phyloP scores from a whole-genome alignment of 306 rosid genomes.

The Medicago truncatula region MtrunA17r5.0-ANR NC_053045.1:46188501-46189000 shows the following conservation, averaged over 20 bases:
- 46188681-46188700: constrained; percentile 27
- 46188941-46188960: background rate
- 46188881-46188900: background rate
- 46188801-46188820: constrained; percentile 23
- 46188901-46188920: constrained; percentile 18
- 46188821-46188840: constrained; percentile 25
- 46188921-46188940: constrained; percentile 5
- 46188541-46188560: constrained; percentile 23
- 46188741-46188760: constrained; percentile 25
- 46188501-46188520: constrained; percentile 35
- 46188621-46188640: constrained; percentile 27
- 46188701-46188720: constrained; percentile 36
- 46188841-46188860: constrained; percentile 13
- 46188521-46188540: constrained; percentile 13
- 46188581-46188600: constrained; percentile 31
- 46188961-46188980: too few species aligned
- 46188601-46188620: constrained; percentile 34
- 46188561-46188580: constrained; percentile 21
- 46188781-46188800: constrained; percentile 9
- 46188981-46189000: background rate
- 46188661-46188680: constrained; percentile 42
- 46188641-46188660: constrained; percentile 13
- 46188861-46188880: too few species aligned
- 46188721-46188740: constrained; percentile 44
- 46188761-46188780: constrained; percentile 35